Base-by-base conservation (phyloP, 306 rosid species). In the Benincasa hispida region DNA sequence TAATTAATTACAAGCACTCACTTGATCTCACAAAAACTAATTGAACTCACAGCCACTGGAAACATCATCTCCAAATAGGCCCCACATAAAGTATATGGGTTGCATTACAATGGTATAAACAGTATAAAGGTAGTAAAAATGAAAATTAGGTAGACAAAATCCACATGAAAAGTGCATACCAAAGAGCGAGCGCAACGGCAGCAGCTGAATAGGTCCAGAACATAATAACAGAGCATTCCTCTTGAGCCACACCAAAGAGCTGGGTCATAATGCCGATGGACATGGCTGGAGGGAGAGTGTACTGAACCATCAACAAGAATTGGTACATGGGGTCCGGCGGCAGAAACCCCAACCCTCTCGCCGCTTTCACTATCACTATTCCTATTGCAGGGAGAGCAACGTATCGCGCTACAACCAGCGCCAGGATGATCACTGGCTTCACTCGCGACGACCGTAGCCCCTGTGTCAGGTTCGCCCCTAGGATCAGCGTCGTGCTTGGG, bases 241-340 rank as follows among this genome's bases (percentile, higher is more conserved):
- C 96, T 77, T 86, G 92, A 48, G 84, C 98, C 50, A 91, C 96
- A 1, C 87, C 93, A 76, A 86, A 93, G 47, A 90, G 83, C 55
- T 93, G 94, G 3, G 92, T 85, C 90, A 93, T 86, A 18, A 96
- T 91, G 28, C 98, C 86, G 24, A 93, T 91, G 77, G 88, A 89
- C 95, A 94, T 90, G 5, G 98, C 98, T 10, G 98, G 98, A 19
- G 98, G 98, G 86, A 94, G 68, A 15, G 93, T 84, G 78, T 86
- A 94, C 65, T 94, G 98, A 82, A 90, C 45, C 84, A 94, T 89
- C 27, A 94, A 78, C 39, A 86, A 84, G 48, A 86, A 94, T 11
- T 56, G 91, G 79, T 85, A 94, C 84, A 94, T 78, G 34, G 97
- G 96, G 58, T 91, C 87, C 3, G 79, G 41, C 0, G 97, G 95